Evolutionary conservation across 176 grass and related monocot genomes (phyloP), one percentile per base, ranked within the genome.

Genomic region (Poa pratensis): DNA sequence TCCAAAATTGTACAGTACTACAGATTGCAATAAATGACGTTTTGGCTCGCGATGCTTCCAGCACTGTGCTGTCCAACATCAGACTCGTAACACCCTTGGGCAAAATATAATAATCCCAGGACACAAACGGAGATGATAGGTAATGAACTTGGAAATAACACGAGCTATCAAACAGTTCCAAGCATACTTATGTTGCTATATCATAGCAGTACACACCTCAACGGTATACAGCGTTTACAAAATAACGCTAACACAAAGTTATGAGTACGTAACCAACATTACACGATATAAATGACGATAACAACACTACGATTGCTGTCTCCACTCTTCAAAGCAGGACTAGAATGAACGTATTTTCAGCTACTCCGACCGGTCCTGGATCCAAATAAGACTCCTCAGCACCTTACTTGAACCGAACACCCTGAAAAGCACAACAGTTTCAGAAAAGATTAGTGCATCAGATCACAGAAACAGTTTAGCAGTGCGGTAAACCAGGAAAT

Each of bases 361-460:
- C 70, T 16, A 73, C 69, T 16, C 45, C 8, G 14, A 24, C 23
- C 9, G 5, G 35, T 43, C 63, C 18, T 46, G 17, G 5, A 53
- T 73, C 58, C 16, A 65, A 7, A 52, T 11, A 15, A 37, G 52
- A 57, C 46, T 79, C 80, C 22, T 79, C 46, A 9, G 37, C 11
- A 58, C 11, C 7, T 75, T 3, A 39, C 42, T 82, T 34, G 52
- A 12, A 50, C 3, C 37, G n/a, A 73, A 27, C 49, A 67, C 3
- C 80, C 88, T 83, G 88, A 37, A 86, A 86, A 74, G 52, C 26
- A 51, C 0, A 74, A 30, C 15, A 83, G 20, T 28, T 75, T 22
- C 35, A 2, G 22, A 32, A 71, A 87, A 9, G 15, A 48, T 90
- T 79, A 87, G 46, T 57, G 20, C 1, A 42, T 34, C 46, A 9